Base-by-base conservation (phyloP, 2,329 filamentous ascomycete genomes). In the Tolypocladium album region DNA sequence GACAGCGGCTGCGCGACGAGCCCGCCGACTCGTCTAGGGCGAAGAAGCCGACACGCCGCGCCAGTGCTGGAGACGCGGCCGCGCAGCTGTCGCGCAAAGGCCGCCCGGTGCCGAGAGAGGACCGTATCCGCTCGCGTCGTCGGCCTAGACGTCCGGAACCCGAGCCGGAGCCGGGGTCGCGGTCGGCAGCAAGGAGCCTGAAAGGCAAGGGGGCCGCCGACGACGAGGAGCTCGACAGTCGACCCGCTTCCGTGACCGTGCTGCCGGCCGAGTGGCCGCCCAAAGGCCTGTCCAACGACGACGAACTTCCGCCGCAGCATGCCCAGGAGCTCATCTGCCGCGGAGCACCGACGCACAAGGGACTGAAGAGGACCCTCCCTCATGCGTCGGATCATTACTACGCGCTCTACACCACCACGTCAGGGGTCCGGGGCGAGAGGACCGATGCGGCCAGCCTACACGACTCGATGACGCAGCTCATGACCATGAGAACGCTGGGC, bases 251-350 rank as follows among this genome's bases (percentile, higher is more conserved):
- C 39, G 59, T 58, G 36, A 22, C 12, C 13, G n/a, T 39, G 56
- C 24, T 38, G 40, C 17, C 22, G 64, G 64, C 8, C 2, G 73
- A 78, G 66, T 87, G 84, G 84, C 84, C 84, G 22, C 84, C 84
- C 0, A 71, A 74, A 13, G 80, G 79, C 57, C 70, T 84, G 56
- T 73, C 76, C 13, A 73, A 68, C 52, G 69, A 77, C 31, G 79
- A 82, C 43, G 78, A 82, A 61, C 75, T 87, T 11, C 72, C 78
- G 0, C 78, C 81, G 20, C 77, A 76, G 52, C 78, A 79, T 56
- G 85, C 84, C 12, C 78, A 80, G 72, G 78, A 83, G 56, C 75
- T 85, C 61, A 82, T 87, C 62, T 77, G 78, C n/a, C 75, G 78
- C 9, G 85, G 85, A 7, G 83, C 80, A 2, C 82, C 84, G 5